Evolutionary conservation across 176 grass and related monocot species (phyloP).

Genomic region (Oryza australiensis): DNA sequence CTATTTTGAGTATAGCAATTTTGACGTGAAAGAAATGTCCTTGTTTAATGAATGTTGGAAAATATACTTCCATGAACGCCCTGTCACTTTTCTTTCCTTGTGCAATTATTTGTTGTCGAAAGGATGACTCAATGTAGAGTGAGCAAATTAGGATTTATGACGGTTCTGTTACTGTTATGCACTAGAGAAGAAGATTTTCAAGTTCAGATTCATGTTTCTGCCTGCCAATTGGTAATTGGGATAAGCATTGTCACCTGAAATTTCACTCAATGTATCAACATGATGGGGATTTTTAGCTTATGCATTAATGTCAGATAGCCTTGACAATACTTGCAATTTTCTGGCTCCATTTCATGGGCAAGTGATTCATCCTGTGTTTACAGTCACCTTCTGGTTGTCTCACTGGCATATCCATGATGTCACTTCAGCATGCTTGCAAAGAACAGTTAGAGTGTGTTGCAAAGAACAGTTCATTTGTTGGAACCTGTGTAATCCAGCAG

Average conservation of each 20-base stretch:
- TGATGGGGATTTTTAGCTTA: neutral
- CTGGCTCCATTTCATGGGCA: neutral
- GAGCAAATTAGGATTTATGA: neutral
- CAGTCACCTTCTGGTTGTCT: neutral
- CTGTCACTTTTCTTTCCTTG: neutral
- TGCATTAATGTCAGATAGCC: neutral
- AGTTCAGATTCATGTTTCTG: neutral
- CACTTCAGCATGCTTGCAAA: neutral
- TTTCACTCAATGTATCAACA: neutral
- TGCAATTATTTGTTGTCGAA: neutral
- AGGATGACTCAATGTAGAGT: neutral
- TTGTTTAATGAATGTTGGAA: neutral
- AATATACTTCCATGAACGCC: neutral
- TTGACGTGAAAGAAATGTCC: neutral
- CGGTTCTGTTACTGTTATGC: neutral
- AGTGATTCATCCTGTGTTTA: neutral
- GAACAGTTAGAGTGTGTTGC: neutral
- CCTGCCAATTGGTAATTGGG: neutral
- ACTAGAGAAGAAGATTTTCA: neutral
- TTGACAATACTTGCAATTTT: neutral
- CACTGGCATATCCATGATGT: neutral
- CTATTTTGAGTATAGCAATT: slow-evolving; percentile 1
- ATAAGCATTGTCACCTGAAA: neutral
- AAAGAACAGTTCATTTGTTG: slow-evolving; percentile 15
- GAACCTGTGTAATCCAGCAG: slow-evolving; percentile 2